Evolutionary conservation across 495 filamentous ascomycete species (phyloP), one percentile per base, ranked within the genome.

Genomic region (Thozetella sp.): DNA sequence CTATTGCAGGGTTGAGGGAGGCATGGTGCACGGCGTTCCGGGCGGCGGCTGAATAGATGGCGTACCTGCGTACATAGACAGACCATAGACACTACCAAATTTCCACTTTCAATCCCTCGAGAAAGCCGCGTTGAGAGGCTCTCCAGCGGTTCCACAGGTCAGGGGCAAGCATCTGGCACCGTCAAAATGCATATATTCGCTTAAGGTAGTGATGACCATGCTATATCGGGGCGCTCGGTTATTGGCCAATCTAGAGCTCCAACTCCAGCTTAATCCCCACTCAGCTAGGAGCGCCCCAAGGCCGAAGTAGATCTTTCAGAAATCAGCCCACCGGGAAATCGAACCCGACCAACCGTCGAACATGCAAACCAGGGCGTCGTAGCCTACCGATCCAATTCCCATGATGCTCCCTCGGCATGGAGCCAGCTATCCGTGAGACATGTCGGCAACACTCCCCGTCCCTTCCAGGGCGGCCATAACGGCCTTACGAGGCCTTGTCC

Each of bases 391-490:
- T 12, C 25, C 1, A 22, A 9, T 24, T 23, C n/a, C 34, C 25
- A 59, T 51, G 20, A 69, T 71, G 66, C 58, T 59, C 55, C 60
- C 25, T 17, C 34, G 60, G 62, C 54, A 72, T 72, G 68, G 60
- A 60, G 60, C 40, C 58, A 22, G 40, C 50, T 25, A 12, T 25
- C 51, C 55, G 48, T 25, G 45, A 57, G 57, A 59, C 66, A 80
- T 80, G 76, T 72, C 76, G 54, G 63, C 69, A 51, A 72, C 74
- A 46, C 73, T 81, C 37, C 77, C 78, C 59, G 75, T 83, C 48
- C 80, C 81, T 34, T 84, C 82, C 57, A 83, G 82, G 71, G 79
- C 77, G 53, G 82, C 78, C 60, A 64, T 84, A 55, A 77, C 79
- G 59, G 76, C 80, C 51, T 75, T 86, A 40, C 80, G 80, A 48